Evolutionary conservation across 78 protist genomes (phyloP), one percentile per base, ranked within the genome.

Genomic region (Dictyostelium citrinum): DNA sequence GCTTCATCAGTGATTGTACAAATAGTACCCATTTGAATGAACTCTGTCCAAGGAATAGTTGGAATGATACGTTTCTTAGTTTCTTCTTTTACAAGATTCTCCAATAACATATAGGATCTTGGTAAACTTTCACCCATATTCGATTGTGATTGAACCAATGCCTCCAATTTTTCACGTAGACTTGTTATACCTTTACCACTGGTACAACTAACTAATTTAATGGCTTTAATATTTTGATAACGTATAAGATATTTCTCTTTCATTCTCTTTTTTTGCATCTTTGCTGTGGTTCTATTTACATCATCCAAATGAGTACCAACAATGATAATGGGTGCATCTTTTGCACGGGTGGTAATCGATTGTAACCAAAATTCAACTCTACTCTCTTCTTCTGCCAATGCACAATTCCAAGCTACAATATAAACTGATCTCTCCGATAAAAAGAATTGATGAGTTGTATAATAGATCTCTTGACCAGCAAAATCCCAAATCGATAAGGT

Each of bases 241-340:
- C 95, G 83, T 35, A 58, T 12, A 4, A 51, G 61, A 41, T 91
- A 91, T 33, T 91, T 84, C 7, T 91, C 95, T 12, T 45, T n/a
- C 72, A 91, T 91, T 64, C 67, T 71, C 67, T 76, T 91, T 37
- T 91, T 91, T 80, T 64, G 39, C 17, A 83, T 46, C 12, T 91
- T 84, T 7, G 90, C 90, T 0, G 74, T 35, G 6, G 84, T 39
- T 29, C 79, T 60, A 46, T 84, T 81, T 3, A 75, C 41, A 67
- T 95, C 91, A 6, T 95, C 96, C 49, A 80, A 58, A 71, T 95
- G 96, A 17, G 96, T 95, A 3, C 95, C 96, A 68, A 95, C 96
- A 39, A 95, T 86, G 27, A 95, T 84, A 31, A 95, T 90, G 6
- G 93, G 93, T n/a, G 81, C 96, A 82, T 83, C 82, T 35, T 83